Percentiles rank a stretch among this genome's conserved stretches.
These are phyloP conservation scores for Tetrapisispora fleetii DNA, from an alignment of 805 yeast species.

Conservation along the genomic window DNA sequence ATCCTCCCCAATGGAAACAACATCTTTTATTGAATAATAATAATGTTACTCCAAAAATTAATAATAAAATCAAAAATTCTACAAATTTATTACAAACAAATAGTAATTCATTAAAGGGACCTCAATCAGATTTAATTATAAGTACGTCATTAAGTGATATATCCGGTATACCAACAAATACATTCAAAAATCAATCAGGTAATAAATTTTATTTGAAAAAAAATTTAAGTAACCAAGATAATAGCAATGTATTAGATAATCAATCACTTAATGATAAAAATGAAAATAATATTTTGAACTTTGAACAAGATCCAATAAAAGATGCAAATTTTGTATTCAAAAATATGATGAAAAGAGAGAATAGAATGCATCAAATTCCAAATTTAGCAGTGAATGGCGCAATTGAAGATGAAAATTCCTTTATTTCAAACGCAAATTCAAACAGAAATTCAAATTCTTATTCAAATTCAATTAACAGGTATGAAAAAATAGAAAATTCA, in stretches of 20 bases:
- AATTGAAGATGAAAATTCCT: not conserved
- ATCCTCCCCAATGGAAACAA: conserved; percentile 22
- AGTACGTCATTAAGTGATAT: conserved; percentile 22
- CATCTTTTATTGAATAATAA: conserved; percentile 8
- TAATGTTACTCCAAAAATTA: not conserved
- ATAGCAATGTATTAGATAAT: not conserved
- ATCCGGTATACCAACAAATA: conserved; percentile 20
- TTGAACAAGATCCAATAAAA: conserved; percentile 22
- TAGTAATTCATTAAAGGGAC: conserved; percentile 2
- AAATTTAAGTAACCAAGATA: not conserved
- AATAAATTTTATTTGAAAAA: conserved; percentile 4
- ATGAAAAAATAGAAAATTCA: not conserved
- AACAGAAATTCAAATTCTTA: too few relatives aligned
- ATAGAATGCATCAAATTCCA: conserved; percentile 1
- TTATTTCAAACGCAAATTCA: not conserved
- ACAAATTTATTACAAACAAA: not conserved
- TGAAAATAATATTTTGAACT: conserved; percentile 6
- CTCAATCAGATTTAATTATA: conserved; percentile 15
- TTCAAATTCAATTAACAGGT: not conserved
- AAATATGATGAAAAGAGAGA: conserved; percentile 18
- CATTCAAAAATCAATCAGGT: conserved; percentile 15
- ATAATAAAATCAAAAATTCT: not conserved
- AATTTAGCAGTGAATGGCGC: too few relatives aligned
- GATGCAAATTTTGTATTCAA: conserved; percentile 24
- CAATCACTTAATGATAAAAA: not conserved